Evolutionary conservation across 495 filamentous ascomycete species (phyloP).

Genomic region (Bacidia gigantensis): DNA sequence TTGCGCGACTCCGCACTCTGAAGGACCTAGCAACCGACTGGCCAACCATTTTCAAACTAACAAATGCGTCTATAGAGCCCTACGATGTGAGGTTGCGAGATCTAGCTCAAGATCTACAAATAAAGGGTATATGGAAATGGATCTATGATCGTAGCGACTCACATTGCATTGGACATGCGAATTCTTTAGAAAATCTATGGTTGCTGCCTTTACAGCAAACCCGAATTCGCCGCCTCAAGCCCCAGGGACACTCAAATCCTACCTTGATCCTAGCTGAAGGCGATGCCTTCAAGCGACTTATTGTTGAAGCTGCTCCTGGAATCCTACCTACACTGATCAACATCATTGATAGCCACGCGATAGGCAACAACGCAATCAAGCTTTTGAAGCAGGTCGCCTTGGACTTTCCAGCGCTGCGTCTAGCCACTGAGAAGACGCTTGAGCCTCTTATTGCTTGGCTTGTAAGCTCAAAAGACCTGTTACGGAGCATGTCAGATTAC

Average conservation of each 20-base stretch:
- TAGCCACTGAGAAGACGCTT: neutral
- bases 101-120: neutral
- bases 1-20: conserved; percentile 4
- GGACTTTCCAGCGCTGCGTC: neutral
- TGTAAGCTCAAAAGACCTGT: neutral
- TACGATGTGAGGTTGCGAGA: neutral
- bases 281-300: neutral
- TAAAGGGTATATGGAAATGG: conserved; percentile 11
- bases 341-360: conserved; percentile 1
- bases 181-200: neutral
- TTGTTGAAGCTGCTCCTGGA: no score
- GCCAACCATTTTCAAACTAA: conserved; percentile 1
- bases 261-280: conserved; percentile 5
- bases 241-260: no score
- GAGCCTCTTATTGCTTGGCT: conserved; percentile 7
- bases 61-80: neutral
- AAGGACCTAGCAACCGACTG: conserved; percentile 6
- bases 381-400: neutral
- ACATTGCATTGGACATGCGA: no score
- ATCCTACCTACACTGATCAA: no score
- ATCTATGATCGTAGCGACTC: neutral
- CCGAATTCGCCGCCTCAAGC: conserved; percentile 3
- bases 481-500: neutral
- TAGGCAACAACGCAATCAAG: neutral
- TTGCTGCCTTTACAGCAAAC: conserved; percentile 7